These are phyloP conservation scores for Aegilops tauschii DNA, from an alignment of 176 grass and related monocot genomes.

Conservation along the genomic window DNA sequence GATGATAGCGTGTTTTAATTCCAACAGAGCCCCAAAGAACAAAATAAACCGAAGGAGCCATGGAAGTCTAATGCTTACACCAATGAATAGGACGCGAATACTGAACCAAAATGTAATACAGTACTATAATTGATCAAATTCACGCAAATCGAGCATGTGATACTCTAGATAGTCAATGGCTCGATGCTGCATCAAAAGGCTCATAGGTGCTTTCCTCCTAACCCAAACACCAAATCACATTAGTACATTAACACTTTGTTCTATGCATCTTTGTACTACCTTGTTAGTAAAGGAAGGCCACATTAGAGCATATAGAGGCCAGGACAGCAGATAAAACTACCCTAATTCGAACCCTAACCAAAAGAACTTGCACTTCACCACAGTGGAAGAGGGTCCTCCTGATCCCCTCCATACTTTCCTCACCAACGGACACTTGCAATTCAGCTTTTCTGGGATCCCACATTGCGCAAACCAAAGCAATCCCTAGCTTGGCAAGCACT, in stretches of 20 bases:
- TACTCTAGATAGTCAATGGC: background rate
- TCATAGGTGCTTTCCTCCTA: conserved; percentile 3
- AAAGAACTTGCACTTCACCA: background rate
- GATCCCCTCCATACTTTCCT: background rate
- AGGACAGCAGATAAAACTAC: conserved; percentile 5
- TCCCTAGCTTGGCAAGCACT: conserved; percentile 14
- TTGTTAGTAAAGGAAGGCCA: background rate
- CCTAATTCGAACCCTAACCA: background rate
- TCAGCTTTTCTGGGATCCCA: conserved; percentile 36
- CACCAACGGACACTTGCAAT: conserved; percentile 33
- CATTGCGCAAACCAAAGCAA: conserved; percentile 21
- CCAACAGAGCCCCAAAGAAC: background rate
- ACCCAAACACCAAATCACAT: background rate
- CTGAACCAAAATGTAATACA: background rate
- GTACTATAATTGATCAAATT: background rate
- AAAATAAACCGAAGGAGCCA: background rate
- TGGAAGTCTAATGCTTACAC: background rate
- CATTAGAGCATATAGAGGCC: background rate
- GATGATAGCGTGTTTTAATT: background rate
- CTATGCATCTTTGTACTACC: background rate
- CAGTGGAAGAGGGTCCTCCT: conserved; percentile 5
- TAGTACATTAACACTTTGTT: background rate
- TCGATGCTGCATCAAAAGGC: background rate
- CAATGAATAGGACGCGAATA: background rate
- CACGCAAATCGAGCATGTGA: background rate